These are phyloP conservation scores for Lactarius quietus DNA, from an alignment of 768 basidiomycete genomes.

Conservation along the genomic window DNA sequence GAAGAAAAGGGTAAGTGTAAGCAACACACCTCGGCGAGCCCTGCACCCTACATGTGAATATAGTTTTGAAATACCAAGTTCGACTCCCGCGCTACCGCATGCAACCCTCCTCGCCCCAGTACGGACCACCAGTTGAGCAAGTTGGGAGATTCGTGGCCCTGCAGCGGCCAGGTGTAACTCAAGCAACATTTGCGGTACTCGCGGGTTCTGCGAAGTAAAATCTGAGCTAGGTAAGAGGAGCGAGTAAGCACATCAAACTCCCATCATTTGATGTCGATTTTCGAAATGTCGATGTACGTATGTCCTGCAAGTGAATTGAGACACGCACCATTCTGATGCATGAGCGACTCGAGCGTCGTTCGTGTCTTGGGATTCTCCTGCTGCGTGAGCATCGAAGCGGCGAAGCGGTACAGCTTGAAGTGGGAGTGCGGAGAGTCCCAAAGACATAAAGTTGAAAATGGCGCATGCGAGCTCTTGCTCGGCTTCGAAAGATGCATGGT, in stretches of 20 bases:
- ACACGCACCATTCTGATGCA: slow-evolving; percentile 39
- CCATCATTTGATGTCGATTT: slow-evolving; percentile 49
- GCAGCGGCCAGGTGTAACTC: too few relatives aligned
- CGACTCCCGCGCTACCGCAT: slow-evolving; percentile 46
- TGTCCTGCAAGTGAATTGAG: slow-evolving; percentile 32
- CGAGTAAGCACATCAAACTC: slow-evolving; percentile 43
- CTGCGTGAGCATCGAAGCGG: slow-evolving; percentile 37
- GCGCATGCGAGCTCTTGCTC: too few relatives aligned
- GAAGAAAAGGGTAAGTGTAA: too few relatives aligned
- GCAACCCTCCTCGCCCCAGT: slow-evolving; percentile 44
- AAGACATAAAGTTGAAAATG: slow-evolving; percentile 63
- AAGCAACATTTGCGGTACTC: too few relatives aligned
- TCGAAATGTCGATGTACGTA: slow-evolving; percentile 40
- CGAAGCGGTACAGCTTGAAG: slow-evolving; percentile 43
- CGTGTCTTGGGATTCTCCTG: slow-evolving; percentile 36
- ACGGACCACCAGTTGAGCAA: slow-evolving; percentile 44
- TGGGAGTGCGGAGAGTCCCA: slow-evolving; percentile 35
- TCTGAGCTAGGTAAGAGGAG: slow-evolving; percentile 39
- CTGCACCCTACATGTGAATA: slow-evolving; percentile 29
- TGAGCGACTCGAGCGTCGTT: slow-evolving; percentile 45
- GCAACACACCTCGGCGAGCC: slow-evolving; percentile 34
- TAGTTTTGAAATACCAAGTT: slow-evolving; percentile 36
- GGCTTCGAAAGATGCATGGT: slow-evolving; percentile 65
- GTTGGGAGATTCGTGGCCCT: slow-evolving; percentile 27
- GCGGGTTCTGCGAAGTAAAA: slow-evolving; percentile 33